These are phyloP conservation scores for Paramecium octaurelia DNA, from an alignment of 73 alveolate species.

Conservation along the genomic window DNA sequence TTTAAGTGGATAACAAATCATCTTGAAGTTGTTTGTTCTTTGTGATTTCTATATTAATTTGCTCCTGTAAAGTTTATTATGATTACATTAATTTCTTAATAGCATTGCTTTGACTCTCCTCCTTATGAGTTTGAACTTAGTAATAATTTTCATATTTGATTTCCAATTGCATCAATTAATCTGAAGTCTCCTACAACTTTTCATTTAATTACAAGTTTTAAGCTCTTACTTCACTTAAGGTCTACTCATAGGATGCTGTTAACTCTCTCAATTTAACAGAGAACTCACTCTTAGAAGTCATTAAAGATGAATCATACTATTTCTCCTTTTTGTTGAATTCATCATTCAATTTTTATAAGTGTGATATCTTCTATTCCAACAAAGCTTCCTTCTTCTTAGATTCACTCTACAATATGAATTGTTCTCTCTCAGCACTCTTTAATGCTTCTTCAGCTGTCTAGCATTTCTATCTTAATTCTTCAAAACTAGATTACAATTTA, in stretches of 20 bases:
- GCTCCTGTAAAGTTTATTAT: not conserved
- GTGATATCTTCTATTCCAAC: not conserved
- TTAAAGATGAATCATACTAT: not conserved
- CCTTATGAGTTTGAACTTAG: not conserved
- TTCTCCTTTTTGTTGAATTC: constrained; percentile 3
- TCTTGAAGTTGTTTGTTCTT: not conserved
- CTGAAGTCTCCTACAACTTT: constrained; percentile 24
- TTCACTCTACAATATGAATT: constrained; percentile 1
- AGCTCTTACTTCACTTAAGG: not conserved
- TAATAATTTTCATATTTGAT: constrained; percentile 22
- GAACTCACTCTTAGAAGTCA: constrained; percentile 10
- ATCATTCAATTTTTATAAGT: not conserved
- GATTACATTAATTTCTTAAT: not conserved
- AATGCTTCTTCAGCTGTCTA: not conserved
- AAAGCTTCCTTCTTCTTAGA: constrained; percentile 6
- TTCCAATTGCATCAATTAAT: not conserved
- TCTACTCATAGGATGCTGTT: not conserved
- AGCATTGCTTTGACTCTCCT: not conserved
- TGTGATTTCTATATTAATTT: not conserved
- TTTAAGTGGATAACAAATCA: not conserved
- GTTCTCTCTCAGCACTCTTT: constrained; percentile 9
- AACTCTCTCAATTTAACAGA: not conserved
- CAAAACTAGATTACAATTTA: not conserved
- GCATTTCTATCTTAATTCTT: not conserved
- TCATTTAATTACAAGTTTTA: constrained; percentile 6